Percentiles rank a stretch among this genome's conserved stretches.
Evolutionary conservation across 768 basidiomycete species (phyloP).

Genomic region (Saitozyma sp.): DNA sequence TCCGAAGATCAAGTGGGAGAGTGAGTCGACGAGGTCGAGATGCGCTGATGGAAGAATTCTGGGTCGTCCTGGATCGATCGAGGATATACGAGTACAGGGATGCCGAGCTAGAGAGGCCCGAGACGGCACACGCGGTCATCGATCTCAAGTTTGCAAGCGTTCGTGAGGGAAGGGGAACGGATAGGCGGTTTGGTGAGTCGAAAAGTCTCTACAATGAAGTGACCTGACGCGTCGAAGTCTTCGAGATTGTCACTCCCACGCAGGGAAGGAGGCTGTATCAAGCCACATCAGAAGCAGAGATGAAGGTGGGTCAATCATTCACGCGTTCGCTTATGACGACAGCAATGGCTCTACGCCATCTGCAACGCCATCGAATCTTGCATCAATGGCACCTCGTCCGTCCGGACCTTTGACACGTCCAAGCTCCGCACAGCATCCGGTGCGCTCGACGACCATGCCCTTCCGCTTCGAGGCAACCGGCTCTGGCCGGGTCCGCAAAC

Average conservation of each 20-base stretch:
- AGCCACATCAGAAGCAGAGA: constrained; percentile 46
- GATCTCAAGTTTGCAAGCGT: constrained; percentile 52
- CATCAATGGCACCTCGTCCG: constrained; percentile 50
- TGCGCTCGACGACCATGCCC: constrained; percentile 41
- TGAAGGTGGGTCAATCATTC: constrained; percentile 35
- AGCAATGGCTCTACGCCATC: constrained; percentile 52
- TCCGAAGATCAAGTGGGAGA: constrained; percentile 49
- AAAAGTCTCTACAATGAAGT: too few species aligned
- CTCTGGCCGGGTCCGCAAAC: background rate
- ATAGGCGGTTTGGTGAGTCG: constrained; percentile 46
- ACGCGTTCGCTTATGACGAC: constrained; percentile 9
- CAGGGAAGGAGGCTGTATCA: constrained; percentile 50
- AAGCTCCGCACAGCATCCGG: constrained; percentile 41
- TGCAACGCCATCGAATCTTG: constrained; percentile 52
- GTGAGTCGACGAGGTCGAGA: constrained; percentile 27
- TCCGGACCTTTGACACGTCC: constrained; percentile 43
- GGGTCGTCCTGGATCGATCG: constrained; percentile 51
- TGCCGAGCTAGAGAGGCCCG: constrained; percentile 36
- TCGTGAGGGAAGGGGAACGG: constrained; percentile 49
- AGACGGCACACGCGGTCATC: constrained; percentile 41
- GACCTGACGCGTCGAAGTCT: constrained; percentile 29
- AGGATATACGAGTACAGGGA: constrained; percentile 46
- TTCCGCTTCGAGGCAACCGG: constrained; percentile 27
- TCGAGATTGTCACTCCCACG: constrained; percentile 51
- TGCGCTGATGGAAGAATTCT: constrained; percentile 34